phyloP scores from a whole-genome alignment of 306 rosid genomes.

The Castanopsis chinensis region DNA sequence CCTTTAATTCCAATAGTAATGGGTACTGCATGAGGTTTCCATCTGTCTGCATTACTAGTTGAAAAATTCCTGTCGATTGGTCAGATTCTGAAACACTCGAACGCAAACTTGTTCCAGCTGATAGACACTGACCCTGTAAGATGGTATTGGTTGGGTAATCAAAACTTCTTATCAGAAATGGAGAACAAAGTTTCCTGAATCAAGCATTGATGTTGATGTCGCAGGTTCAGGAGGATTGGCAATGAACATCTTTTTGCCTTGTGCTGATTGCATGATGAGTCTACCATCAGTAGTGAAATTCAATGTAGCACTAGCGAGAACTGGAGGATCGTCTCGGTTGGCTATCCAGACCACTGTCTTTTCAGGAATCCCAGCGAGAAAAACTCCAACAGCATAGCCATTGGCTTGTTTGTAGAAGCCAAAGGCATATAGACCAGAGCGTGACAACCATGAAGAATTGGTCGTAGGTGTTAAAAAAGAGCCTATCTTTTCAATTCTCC shows the following conservation, averaged over 20 bases:
- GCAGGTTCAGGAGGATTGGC: neutral
- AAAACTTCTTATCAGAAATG: neutral
- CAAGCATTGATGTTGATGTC: neutral
- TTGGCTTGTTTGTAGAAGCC: slow-evolving; percentile 23
- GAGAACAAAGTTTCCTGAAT: neutral
- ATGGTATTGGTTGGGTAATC: neutral
- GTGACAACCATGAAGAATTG: slow-evolving; percentile 28
- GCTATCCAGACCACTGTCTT: neutral
- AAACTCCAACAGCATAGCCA: slow-evolving; percentile 21
- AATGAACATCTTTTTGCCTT: neutral
- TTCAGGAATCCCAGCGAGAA: slow-evolving; percentile 11
- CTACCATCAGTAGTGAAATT: neutral
- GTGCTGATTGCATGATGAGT: neutral
- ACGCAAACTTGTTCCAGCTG: neutral
- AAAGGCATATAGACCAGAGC: slow-evolving; percentile 34
- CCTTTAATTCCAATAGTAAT: no score
- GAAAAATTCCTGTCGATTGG: neutral
- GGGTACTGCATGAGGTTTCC: neutral
- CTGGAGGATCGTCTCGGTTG: neutral
- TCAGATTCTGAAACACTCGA: neutral
- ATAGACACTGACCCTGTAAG: neutral
- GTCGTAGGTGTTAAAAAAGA: slow-evolving; percentile 16
- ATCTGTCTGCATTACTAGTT: neutral
- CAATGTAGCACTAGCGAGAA: neutral
- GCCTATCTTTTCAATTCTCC: neutral